Percentiles rank a stretch among this genome's conserved stretches.
Evolutionary conservation across 805 yeast species (phyloP).

Genomic region (Naumovozyma baii): DNA sequence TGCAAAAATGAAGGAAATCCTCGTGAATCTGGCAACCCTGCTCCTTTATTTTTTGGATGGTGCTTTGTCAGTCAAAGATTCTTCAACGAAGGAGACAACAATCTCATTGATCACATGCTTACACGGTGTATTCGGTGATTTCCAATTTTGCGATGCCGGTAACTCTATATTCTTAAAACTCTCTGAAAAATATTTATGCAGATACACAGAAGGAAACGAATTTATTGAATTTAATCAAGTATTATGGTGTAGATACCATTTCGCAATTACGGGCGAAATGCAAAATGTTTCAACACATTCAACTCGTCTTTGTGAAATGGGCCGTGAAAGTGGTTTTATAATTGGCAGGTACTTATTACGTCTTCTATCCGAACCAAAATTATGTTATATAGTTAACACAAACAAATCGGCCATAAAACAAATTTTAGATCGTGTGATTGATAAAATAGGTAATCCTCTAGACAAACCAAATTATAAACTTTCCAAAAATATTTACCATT

Average conservation of each 20-base stretch:
- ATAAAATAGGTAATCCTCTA: constrained; percentile 59
- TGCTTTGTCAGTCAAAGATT: too few species aligned
- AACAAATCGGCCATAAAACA: constrained; percentile 58
- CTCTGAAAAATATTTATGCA: constrained; percentile 44
- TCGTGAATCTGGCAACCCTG: constrained; percentile 27
- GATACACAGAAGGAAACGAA: constrained; percentile 35
- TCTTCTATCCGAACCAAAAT: constrained; percentile 37
- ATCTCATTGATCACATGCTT: constrained; percentile 40
- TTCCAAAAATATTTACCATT: constrained; percentile 35
- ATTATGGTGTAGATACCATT: constrained; percentile 68
- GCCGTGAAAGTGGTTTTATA: constrained; percentile 22
- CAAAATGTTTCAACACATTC: constrained; percentile 62
- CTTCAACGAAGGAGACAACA: constrained; percentile 4
- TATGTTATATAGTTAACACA: constrained; percentile 50
- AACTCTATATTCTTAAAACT: constrained; percentile 53
- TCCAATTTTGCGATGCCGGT: constrained; percentile 59
- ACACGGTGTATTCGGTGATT: constrained; percentile 65
- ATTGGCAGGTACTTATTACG: constrained; percentile 29
- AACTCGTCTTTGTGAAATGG: constrained; percentile 35
- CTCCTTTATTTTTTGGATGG: constrained; percentile 9
- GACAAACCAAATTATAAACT: constrained; percentile 35
- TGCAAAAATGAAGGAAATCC: constrained; percentile 37
- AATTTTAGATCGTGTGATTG: constrained; percentile 61
- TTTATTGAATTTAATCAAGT: constrained; percentile 70
- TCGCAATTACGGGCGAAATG: constrained; percentile 47